phyloP scores from a whole-genome alignment of 2,329 filamentous ascomycete genomes.

The Colletotrichum liaoningense region DNA sequence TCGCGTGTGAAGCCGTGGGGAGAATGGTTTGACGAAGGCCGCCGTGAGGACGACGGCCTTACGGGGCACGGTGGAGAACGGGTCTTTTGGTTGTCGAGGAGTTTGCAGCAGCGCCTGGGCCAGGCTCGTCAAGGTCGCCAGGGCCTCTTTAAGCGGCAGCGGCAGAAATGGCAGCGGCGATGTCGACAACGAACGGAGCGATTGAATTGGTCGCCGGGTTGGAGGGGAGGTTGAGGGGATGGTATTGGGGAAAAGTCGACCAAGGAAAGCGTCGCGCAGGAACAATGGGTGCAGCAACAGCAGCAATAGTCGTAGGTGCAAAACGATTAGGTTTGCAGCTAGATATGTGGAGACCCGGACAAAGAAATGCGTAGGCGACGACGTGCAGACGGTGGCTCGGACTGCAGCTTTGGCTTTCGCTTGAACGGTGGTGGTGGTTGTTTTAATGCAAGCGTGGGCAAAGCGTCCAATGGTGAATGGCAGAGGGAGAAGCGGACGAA shows the following conservation, averaged over 20 bases:
- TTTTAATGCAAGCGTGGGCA: slow-evolving; percentile 25
- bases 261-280: slow-evolving; percentile 13
- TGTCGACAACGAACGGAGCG: not conserved
- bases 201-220: not conserved
- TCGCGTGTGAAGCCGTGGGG: slow-evolving; percentile 62
- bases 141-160: slow-evolving; percentile 27
- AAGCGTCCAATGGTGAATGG: slow-evolving; percentile 21
- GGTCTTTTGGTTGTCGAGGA: slow-evolving; percentile 27
- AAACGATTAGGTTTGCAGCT: slow-evolving; percentile 30
- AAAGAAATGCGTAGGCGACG: slow-evolving; percentile 27
- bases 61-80: slow-evolving; percentile 38
- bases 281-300: too few relatives aligned
- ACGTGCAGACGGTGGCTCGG: slow-evolving; percentile 22
- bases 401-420: slow-evolving; percentile 21
- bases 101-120: slow-evolving; percentile 28
- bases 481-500: slow-evolving; percentile 1
- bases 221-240: slow-evolving; percentile 5
- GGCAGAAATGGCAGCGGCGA: not conserved
- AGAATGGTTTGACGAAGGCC: slow-evolving; percentile 51
- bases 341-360: slow-evolving; percentile 27
- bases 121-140: slow-evolving; percentile 30
- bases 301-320: not conserved
- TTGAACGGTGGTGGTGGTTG: not conserved
- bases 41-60: slow-evolving; percentile 61
- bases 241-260: slow-evolving; percentile 6